Evolutionary conservation across 2,329 filamentous ascomycete genomes (phyloP), one percentile per base, ranked within the genome.

Genomic region (Aspergillus sp.): DNA sequence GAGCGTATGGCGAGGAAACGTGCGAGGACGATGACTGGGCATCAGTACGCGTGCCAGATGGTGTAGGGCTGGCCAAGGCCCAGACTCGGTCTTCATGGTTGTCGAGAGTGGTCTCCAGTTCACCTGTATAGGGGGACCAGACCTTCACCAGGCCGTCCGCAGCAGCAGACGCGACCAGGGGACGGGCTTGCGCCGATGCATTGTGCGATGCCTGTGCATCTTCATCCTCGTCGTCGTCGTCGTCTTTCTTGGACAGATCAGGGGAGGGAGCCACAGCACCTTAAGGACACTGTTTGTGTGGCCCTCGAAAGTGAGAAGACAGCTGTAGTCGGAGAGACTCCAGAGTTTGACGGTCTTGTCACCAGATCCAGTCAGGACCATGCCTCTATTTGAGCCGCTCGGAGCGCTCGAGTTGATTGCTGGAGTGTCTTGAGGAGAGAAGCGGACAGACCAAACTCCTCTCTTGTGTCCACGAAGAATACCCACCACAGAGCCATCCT

Each of bases 21-120:
- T 58, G 60, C 33, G 60, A 53, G 11, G 60, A 55, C 32, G 58
- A 57, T 27, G 53, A 50, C 47, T 62, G 60, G 29, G 55, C 52
- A 33, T 65, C 56, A 32, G 53, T 49, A 36, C 61, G 59, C 26
- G 59, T 60, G 28, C 65, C 63, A 9, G 62, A 65, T 7, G 65
- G 59, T 4, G 59, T 75, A 60, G 37, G 85, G 76, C 62, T 91
- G 78, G 88, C 81, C 12, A 97, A 73, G 0, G 90, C 90, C 90
- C 90, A 96, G 1, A 97, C 90, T 45, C 93, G 82, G 68, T 98
- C 93, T 57, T 90, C 90, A 66, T 98, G 93, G 68, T 97, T 97
- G 69, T 98, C 93, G 5, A 98, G 77, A 0, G 93, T 98, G 52
- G 86, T 86, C 53, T 90, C 88, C 3, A 83, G 76, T 66, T 97